Conservation (phyloP, 257 asterid species). For the Solanum sparsipilum region DNA sequence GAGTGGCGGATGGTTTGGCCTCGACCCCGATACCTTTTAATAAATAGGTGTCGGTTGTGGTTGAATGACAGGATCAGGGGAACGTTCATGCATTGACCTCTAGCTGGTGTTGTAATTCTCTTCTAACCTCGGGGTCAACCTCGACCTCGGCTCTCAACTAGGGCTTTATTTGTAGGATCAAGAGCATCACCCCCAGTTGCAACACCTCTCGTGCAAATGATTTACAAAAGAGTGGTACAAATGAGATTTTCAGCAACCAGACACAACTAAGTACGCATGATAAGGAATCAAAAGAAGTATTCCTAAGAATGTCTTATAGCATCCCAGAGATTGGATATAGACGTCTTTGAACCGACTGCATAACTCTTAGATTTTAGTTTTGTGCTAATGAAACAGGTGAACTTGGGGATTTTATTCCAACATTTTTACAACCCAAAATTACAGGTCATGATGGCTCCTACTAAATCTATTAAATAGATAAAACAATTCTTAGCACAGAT, state of each 20-base stretch:
- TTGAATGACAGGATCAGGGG: no score
- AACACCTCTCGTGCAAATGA: neutral
- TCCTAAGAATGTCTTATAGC: neutral
- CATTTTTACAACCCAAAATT: neutral
- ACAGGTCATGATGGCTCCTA: no score
- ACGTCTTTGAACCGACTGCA: neutral
- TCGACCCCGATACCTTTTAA: no score
- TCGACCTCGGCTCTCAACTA: neutral
- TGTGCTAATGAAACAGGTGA: neutral
- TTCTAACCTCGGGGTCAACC: neutral
- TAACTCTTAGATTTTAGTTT: neutral
- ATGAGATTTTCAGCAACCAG: neutral
- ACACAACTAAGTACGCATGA: neutral
- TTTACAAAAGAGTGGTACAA: no score
- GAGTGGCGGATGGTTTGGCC: no score
- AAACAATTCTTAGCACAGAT: no score
- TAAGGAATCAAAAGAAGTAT: neutral
- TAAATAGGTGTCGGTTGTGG: no score
- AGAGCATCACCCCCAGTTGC: neutral
- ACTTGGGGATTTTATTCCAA: neutral
- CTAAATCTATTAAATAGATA: no score
- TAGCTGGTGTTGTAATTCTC: no score
- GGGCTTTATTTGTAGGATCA: neutral
- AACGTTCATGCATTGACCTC: neutral
- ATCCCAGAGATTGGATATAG: neutral